Evolutionary conservation across 495 filamentous ascomycete species (phyloP).

Genomic region (Penicillium parvum): DNA sequence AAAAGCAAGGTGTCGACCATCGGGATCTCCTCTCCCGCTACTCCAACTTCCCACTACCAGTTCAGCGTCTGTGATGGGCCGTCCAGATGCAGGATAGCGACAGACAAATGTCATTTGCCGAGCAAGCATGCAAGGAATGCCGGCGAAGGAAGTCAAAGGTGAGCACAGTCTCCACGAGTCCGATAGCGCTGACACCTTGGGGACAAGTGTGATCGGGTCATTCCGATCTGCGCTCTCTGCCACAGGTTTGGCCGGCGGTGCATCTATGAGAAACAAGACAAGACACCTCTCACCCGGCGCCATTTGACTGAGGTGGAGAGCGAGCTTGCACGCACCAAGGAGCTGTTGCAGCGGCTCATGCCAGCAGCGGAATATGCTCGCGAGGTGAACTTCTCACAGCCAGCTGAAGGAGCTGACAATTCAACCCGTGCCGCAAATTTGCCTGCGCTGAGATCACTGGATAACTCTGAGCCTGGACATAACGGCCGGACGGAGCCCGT

Average conservation of each 20-base stretch:
- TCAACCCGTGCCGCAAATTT: neutral
- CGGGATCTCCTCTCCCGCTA: no score
- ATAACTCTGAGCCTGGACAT: neutral
- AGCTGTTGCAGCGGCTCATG: constrained; percentile 4
- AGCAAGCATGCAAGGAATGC: constrained; percentile 15
- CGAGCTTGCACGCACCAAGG: constrained; percentile 13
- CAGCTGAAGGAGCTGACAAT: neutral
- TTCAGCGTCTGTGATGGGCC: neutral
- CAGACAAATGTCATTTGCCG: neutral
- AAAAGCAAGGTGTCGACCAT: no score
- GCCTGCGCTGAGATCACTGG: neutral
- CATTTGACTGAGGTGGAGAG: constrained; percentile 12
- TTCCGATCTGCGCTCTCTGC: constrained; percentile 14
- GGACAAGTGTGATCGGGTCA: constrained; percentile 15
- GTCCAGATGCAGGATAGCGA: neutral
- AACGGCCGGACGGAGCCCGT: neutral
- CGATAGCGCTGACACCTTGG: neutral
- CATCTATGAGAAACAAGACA: constrained; percentile 9
- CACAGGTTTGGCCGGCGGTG: constrained; percentile 8
- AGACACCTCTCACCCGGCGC: constrained; percentile 13
- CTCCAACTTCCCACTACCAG: neutral
- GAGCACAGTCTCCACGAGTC: neutral
- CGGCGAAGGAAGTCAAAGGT: constrained; percentile 16
- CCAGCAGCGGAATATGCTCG: neutral
- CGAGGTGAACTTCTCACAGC: neutral